Evolutionary conservation across 441 rosid species (phyloP).

Genomic region (Manihot esculenta): DNA sequence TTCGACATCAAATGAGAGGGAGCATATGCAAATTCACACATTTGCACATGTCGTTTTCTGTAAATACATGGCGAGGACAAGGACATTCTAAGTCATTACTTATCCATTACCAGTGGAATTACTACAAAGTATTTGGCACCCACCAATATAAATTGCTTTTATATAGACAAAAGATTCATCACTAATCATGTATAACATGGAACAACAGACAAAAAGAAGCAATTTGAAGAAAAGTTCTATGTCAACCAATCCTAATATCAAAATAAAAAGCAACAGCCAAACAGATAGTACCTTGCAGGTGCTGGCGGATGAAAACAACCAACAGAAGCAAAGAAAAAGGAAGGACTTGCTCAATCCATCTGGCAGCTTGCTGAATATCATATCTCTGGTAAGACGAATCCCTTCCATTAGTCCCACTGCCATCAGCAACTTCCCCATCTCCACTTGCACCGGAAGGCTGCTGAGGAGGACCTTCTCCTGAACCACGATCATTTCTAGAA

Average conservation of each 20-base stretch:
- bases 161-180: background rate
- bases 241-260: background rate
- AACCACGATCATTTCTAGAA: slow-evolving; percentile 40
- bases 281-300: slow-evolving; percentile 57
- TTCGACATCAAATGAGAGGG: no score
- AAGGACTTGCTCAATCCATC: slow-evolving; percentile 79
- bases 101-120: background rate
- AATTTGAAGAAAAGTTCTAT: background rate
- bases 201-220: background rate
- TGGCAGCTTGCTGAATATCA: slow-evolving; percentile 81
- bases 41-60: no score
- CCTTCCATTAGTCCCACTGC: slow-evolving; percentile 45
- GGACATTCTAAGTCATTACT: background rate
- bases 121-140: background rate
- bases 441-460: slow-evolving; percentile 40
- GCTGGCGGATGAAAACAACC: slow-evolving; percentile 76
- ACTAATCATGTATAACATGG: background rate
- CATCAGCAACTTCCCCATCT: slow-evolving; percentile 47
- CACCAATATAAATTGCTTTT: background rate
- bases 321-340: slow-evolving; percentile 76
- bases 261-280: background rate
- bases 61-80: background rate
- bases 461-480: slow-evolving; percentile 43
- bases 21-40: no score
- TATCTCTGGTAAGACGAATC: slow-evolving; percentile 74